Conservation (phyloP, 495 filamentous ascomycete genomes). For the Aspergillus kassunensis region DNA sequence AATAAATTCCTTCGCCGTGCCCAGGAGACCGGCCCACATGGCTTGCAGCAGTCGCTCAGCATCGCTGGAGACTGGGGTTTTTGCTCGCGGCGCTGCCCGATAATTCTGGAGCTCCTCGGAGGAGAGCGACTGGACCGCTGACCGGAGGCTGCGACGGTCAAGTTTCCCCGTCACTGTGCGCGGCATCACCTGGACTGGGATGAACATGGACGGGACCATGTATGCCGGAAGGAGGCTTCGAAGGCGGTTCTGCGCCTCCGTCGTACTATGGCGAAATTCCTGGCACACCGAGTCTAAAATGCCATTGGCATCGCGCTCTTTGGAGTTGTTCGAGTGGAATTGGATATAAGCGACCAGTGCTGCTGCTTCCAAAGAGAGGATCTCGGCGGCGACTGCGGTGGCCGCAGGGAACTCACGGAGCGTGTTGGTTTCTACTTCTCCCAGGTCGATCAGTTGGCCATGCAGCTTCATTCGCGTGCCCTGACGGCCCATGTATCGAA, state of each 20-base stretch:
- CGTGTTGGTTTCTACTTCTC: slow-evolving; percentile 26
- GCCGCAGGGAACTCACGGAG: background rate
- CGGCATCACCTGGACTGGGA: background rate
- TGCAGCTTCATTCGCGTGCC: slow-evolving; percentile 24
- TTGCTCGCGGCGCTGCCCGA: too few relatives aligned
- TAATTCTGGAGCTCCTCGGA: background rate
- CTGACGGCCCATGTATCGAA: slow-evolving; percentile 38
- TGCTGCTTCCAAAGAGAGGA: background rate
- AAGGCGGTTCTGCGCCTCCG: too few relatives aligned
- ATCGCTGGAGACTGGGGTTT: background rate
- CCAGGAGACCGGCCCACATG: background rate
- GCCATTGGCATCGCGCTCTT: too few relatives aligned
- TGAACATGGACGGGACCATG: background rate
- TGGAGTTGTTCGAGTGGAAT: too few relatives aligned
- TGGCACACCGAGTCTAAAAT: too few relatives aligned
- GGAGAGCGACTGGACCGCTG: background rate
- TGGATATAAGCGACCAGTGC: background rate
- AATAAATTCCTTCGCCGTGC: background rate
- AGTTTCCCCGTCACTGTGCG: background rate
- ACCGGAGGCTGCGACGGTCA: background rate
- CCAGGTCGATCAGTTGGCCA: slow-evolving; percentile 21
- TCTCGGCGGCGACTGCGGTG: background rate
- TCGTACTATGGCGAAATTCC: too few relatives aligned
- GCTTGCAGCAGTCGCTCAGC: background rate
- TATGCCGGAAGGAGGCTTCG: background rate